Evolutionary conservation across 176 grass and related monocot species (phyloP).

Genomic region (Typha latifolia): DNA sequence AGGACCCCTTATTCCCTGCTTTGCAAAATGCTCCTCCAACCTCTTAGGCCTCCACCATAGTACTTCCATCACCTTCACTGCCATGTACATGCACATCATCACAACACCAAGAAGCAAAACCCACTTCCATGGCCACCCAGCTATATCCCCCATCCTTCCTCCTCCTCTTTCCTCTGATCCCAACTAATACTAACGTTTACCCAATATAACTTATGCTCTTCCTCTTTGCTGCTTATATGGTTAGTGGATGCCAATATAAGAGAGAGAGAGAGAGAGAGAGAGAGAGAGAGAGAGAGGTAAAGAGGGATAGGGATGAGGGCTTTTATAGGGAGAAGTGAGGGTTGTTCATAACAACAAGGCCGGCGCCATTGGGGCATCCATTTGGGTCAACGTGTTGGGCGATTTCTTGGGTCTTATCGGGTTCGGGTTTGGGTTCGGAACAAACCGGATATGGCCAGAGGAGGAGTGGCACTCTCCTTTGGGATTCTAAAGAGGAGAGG

Average conservation of each 20-base stretch:
- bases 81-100: constrained; percentile 33
- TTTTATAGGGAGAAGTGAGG: not conserved
- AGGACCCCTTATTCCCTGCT: constrained; percentile 65
- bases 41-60: constrained; percentile 67
- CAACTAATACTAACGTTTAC: too few relatives aligned
- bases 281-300: constrained; percentile 32
- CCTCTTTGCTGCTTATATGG: constrained; percentile 10
- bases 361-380: too few relatives aligned
- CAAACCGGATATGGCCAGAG: too few relatives aligned
- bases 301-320: constrained; percentile 46
- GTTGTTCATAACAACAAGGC: too few relatives aligned
- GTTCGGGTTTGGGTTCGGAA: too few relatives aligned
- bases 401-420: too few relatives aligned
- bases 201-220: too few relatives aligned
- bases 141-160: not conserved
- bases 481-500: too few relatives aligned
- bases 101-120: not conserved
- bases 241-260: not conserved
- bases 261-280: constrained; percentile 39
- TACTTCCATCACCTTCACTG: constrained; percentile 42
- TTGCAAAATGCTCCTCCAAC: constrained; percentile 64
- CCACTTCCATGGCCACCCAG: not conserved
- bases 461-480: too few relatives aligned
- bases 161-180: not conserved
- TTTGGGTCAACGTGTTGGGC: too few relatives aligned